These are phyloP conservation scores for Cantharellus cinnabarinus DNA, from an alignment of 768 basidiomycete species.

Conservation along the genomic window DNA sequence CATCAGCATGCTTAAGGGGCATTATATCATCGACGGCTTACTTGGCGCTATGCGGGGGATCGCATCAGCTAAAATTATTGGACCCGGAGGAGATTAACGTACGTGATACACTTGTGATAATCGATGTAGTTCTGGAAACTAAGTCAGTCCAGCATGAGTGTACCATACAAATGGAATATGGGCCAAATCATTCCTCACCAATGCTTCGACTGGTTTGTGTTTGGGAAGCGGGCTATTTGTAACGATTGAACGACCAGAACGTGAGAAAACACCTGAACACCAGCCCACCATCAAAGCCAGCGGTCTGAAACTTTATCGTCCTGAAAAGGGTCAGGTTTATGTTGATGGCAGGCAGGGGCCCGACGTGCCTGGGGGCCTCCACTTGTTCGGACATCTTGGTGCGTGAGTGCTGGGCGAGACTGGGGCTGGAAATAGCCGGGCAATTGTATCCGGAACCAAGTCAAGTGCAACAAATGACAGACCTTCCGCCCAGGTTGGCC, in stretches of 20 bases:
- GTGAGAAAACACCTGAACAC: background rate
- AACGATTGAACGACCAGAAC: background rate
- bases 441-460: background rate
- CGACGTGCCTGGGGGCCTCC: background rate
- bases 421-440: background rate
- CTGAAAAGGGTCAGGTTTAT: conserved; percentile 18
- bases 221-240: conserved; percentile 59
- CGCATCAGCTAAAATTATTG: background rate
- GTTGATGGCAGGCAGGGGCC: background rate
- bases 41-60: background rate
- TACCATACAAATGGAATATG: background rate
- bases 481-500: background rate
- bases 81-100: background rate
- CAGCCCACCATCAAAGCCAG: conserved; percentile 65
- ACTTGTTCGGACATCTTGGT: background rate
- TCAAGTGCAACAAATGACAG: background rate
- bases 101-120: conserved; percentile 81
- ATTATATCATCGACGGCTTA: background rate
- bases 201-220: conserved; percentile 88
- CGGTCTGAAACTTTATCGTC: conserved; percentile 83
- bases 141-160: background rate
- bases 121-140: conserved; percentile 95
- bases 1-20: background rate
- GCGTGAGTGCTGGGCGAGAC: background rate
- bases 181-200: conserved; percentile 36